Percentiles rank a stretch among this genome's conserved stretches.
Conservation (phyloP, 2,329 filamentous ascomycete genomes). For the Stemphylium beticola region DNA sequence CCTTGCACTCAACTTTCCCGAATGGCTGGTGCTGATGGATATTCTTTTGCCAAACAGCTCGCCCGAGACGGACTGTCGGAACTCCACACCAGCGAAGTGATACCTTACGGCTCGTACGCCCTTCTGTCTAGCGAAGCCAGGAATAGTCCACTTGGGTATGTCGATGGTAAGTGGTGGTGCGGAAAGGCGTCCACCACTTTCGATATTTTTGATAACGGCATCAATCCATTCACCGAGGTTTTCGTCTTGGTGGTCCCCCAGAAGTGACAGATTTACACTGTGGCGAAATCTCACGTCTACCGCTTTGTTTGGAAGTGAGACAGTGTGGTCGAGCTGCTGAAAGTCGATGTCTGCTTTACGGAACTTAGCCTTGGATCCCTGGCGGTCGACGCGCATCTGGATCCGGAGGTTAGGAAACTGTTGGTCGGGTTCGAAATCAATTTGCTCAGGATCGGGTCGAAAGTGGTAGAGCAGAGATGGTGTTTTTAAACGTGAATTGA, state of each 20-base stretch:
- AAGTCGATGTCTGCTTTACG: slow-evolving; percentile 31
- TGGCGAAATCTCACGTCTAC: slow-evolving; percentile 38
- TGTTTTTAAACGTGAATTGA: slow-evolving; percentile 9
- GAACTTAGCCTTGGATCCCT: slow-evolving; percentile 19
- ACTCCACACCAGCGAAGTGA: slow-evolving; percentile 38
- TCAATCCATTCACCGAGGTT: slow-evolving; percentile 26
- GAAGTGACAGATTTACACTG: slow-evolving; percentile 22
- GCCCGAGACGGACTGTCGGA: slow-evolving; percentile 32
- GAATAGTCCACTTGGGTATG: slow-evolving; percentile 40
- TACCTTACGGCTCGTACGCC: slow-evolving; percentile 27
- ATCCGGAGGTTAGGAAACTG: slow-evolving; percentile 34
- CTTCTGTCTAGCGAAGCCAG: slow-evolving; percentile 17
- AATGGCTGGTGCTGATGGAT: slow-evolving; percentile 32
- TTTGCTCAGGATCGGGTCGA: slow-evolving; percentile 25
- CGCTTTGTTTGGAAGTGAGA: slow-evolving; percentile 39
- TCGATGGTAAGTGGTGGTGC: slow-evolving; percentile 36
- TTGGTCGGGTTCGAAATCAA: slow-evolving; percentile 10
- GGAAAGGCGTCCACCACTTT: slow-evolving; percentile 35
- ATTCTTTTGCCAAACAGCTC: slow-evolving; percentile 16
- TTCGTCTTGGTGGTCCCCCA: slow-evolving; percentile 11
- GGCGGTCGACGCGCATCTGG: slow-evolving; percentile 25
- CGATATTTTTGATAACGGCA: slow-evolving; percentile 30
- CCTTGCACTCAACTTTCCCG: slow-evolving; percentile 37
- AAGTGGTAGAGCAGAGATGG: slow-evolving; percentile 35
- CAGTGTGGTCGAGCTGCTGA: slow-evolving; percentile 31